Percentiles rank a stretch among this genome's conserved stretches.
These are phyloP conservation scores for Arthrinium phaeospermum DNA, from an alignment of 2,329 filamentous ascomycete genomes.

Conservation along the genomic window DNA sequence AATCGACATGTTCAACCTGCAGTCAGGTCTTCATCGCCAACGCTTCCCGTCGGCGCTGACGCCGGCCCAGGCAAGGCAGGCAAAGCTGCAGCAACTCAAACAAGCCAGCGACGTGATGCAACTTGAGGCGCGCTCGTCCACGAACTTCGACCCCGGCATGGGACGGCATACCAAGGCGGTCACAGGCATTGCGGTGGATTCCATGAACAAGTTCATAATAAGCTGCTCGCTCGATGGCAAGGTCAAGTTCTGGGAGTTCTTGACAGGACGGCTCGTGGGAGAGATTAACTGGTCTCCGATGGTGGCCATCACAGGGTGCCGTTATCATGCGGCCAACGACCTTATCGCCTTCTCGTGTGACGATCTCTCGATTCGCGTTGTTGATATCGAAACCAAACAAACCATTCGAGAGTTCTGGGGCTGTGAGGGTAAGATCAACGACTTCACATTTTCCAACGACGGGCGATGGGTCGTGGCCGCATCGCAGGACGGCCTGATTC, in stretches of 20 bases:
- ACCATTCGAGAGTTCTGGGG: slow-evolving; percentile 94
- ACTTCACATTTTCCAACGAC: slow-evolving; percentile 89
- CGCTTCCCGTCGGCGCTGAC: slow-evolving; percentile 83
- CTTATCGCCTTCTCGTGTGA: slow-evolving; percentile 88
- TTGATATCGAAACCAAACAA: slow-evolving; percentile 89
- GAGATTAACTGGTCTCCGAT: slow-evolving; percentile 85
- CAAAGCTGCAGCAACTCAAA: slow-evolving; percentile 69
- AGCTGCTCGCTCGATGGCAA: slow-evolving; percentile 90
- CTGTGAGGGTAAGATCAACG: slow-evolving; percentile 73
- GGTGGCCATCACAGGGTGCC: slow-evolving; percentile 75
- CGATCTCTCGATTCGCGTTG: slow-evolving; percentile 83
- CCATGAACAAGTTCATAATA: slow-evolving; percentile 83
- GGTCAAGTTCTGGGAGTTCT: slow-evolving; percentile 97
- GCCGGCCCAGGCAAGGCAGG: slow-evolving; percentile 76
- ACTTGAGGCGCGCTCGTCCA: slow-evolving; percentile 53
- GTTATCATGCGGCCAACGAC: slow-evolving; percentile 83
- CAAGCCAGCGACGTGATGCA: slow-evolving; percentile 63
- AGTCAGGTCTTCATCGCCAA: slow-evolving; percentile 88
- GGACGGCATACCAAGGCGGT: slow-evolving; percentile 83
- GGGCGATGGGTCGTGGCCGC: slow-evolving; percentile 93
- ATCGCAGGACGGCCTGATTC: slow-evolving; percentile 78
- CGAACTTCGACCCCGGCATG: slow-evolving; percentile 54
- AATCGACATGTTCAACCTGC: slow-evolving; percentile 95
- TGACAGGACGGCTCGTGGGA: slow-evolving; percentile 78
- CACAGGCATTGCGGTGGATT: slow-evolving; percentile 86